A percentile compares a stretch with the other conserved stretches of the same genome.
phyloP scores from a whole-genome alignment of 129 eudicot species.

The Centrapalus pauciflorus region DNA sequence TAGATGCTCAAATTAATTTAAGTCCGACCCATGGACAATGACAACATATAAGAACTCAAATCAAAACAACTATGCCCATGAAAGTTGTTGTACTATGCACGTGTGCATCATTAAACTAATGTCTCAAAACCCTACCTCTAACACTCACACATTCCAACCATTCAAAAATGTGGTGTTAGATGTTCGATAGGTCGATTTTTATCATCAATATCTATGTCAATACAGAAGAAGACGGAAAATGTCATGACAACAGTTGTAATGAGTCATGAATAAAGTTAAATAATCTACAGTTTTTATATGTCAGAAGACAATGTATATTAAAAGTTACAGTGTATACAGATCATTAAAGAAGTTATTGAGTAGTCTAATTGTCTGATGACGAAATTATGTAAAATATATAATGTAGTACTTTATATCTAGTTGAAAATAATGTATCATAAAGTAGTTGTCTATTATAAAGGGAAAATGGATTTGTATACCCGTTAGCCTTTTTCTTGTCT shows the following conservation, averaged over 20 bases:
- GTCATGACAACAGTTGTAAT: background rate
- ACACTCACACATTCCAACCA: constrained; percentile 8
- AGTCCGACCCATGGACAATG: constrained; percentile 27
- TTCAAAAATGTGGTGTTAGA: constrained; percentile 24
- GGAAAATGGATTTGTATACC: background rate
- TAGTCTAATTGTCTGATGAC: background rate
- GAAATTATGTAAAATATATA: too few relatives aligned
- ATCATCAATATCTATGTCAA: constrained; percentile 17
- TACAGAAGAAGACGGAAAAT: constrained; percentile 11
- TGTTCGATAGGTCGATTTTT: constrained; percentile 25
- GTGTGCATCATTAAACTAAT: constrained; percentile 28
- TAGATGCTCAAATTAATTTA: constrained; percentile 11
- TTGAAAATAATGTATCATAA: too few relatives aligned
- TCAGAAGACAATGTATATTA: background rate
- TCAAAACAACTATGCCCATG: constrained; percentile 24
- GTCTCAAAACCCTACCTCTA: background rate
- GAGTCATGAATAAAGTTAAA: constrained; percentile 2
- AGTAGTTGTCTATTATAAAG: background rate
- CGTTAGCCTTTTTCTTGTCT: background rate
- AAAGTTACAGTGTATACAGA: background rate
- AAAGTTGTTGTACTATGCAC: constrained; percentile 33
- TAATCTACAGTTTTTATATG: background rate
- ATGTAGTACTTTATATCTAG: too few relatives aligned
- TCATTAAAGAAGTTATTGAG: background rate
- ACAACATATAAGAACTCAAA: constrained; percentile 21